phyloP scores from a whole-genome alignment of 2,329 filamentous ascomycete genomes.

The Aspergillus sp. region DNA sequence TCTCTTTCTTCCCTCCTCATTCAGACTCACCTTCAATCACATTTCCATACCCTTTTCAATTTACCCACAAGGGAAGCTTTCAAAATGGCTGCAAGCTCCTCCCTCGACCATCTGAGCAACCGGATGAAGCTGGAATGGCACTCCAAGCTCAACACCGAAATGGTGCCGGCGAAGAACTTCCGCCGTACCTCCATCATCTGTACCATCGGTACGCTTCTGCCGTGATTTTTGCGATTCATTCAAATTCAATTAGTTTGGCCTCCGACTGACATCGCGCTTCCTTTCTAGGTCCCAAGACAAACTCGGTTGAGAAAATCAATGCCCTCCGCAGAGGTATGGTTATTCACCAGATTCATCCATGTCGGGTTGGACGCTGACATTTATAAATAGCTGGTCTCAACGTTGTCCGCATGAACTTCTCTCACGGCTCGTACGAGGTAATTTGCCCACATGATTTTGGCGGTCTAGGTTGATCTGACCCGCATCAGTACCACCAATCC shows the following conservation, averaged over 20 bases:
- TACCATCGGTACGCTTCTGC: slow-evolving; percentile 73
- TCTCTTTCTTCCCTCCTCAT: slow-evolving; percentile 4
- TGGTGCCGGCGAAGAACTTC: slow-evolving; percentile 82
- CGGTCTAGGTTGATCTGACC: neutral
- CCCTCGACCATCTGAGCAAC: slow-evolving; percentile 82
- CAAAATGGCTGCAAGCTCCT: slow-evolving; percentile 69
- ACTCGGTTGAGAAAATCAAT: slow-evolving; percentile 96
- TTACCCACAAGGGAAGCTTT: slow-evolving; percentile 12
- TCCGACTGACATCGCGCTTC: slow-evolving; percentile 23
- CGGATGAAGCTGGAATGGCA: slow-evolving; percentile 71
- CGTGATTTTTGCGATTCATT: neutral
- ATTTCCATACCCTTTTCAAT: slow-evolving; percentile 6
- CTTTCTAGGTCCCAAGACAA: slow-evolving; percentile 81
- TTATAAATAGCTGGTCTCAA: slow-evolving; percentile 72
- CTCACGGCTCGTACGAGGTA: slow-evolving; percentile 81
- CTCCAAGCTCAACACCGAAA: slow-evolving; percentile 83
- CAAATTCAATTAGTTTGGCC: neutral
- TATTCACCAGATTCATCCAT: slow-evolving; percentile 3
- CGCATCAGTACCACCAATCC: slow-evolving; percentile 80
- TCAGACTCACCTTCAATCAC: slow-evolving; percentile 9
- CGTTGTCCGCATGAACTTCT: slow-evolving; percentile 99
- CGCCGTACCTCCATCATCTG: slow-evolving; percentile 97
- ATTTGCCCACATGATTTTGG: slow-evolving; percentile 9
- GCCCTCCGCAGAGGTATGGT: slow-evolving; percentile 68
- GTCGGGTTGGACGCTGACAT: slow-evolving; percentile 14